Conservation (phyloP, 2,329 filamentous ascomycete genomes). For the Trichoderma aggressivum region DNA sequence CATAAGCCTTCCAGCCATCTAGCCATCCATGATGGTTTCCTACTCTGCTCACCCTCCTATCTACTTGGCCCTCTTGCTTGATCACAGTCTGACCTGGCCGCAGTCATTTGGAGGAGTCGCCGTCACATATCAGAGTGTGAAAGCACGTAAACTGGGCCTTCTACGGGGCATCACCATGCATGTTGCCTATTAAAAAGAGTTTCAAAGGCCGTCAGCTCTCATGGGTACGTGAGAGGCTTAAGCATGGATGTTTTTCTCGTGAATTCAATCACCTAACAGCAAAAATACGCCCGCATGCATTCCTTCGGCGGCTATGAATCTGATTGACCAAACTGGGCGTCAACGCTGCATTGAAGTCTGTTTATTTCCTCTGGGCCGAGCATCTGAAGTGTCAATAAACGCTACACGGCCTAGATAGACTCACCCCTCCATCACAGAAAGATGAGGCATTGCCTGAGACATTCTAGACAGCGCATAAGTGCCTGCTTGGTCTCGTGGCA, state of each 20-base stretch:
- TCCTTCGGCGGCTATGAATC: neutral
- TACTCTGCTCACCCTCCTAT: slow-evolving; percentile 7
- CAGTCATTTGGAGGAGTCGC: neutral
- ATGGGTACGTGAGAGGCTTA: neutral
- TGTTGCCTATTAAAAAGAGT: neutral
- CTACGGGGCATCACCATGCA: neutral
- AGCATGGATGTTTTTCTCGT: neutral
- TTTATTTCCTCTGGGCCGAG: neutral
- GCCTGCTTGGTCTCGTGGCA: neutral
- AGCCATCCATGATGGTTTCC: neutral
- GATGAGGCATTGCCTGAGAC: neutral
- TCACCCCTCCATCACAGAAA: neutral
- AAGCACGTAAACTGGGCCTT: neutral
- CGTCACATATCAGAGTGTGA: neutral
- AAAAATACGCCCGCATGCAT: neutral
- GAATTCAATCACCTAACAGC: neutral
- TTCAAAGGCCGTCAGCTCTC: neutral
- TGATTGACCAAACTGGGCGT: slow-evolving; percentile 1
- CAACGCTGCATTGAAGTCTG: neutral
- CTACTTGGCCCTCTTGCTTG: neutral
- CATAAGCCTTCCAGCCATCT: neutral
- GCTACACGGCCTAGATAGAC: neutral
- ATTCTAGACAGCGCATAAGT: neutral
- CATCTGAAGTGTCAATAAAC: neutral
- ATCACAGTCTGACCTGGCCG: neutral